A percentile compares a stretch with the other conserved stretches of the same genome.
Evolutionary conservation across 768 basidiomycete genomes (phyloP).

Genomic region (Harrya chromipes): DNA sequence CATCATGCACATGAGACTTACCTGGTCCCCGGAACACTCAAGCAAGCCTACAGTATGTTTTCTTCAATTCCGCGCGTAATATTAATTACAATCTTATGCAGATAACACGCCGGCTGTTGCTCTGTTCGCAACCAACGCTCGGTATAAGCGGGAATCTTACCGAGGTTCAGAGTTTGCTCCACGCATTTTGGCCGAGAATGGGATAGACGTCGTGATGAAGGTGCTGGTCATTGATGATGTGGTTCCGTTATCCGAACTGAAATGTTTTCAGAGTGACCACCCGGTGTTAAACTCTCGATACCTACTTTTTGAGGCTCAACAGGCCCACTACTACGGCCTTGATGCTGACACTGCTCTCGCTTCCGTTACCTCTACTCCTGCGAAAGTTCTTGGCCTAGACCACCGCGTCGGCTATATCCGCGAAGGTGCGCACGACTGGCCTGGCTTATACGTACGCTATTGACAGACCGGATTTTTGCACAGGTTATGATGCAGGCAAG

Average conservation of each 20-base stretch:
- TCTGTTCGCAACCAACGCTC: constrained; percentile 61
- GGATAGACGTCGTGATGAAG: constrained; percentile 74
- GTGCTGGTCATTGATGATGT: constrained; percentile 29
- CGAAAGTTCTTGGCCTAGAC: constrained; percentile 63
- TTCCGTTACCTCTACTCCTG: constrained; percentile 66
- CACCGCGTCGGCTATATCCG: constrained; percentile 68
- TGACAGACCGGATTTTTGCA: not conserved
- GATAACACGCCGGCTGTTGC: constrained; percentile 33
- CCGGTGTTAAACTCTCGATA: constrained; percentile 62
- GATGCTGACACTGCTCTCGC: constrained; percentile 55
- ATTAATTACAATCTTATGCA: too few relatives aligned
- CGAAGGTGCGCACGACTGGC: constrained; percentile 33
- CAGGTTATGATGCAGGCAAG: constrained; percentile 47
- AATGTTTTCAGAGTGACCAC: constrained; percentile 47
- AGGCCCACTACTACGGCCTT: constrained; percentile 67
- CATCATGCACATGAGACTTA: constrained; percentile 83
- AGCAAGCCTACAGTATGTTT: constrained; percentile 54
- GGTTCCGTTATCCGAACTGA: not conserved
- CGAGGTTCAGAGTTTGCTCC: constrained; percentile 79
- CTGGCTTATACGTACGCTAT: not conserved
- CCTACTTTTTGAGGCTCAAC: constrained; percentile 68
- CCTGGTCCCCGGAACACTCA: constrained; percentile 74
- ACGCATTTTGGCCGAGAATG: constrained; percentile 65
- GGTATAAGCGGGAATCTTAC: constrained; percentile 79
- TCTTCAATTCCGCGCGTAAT: constrained; percentile 56